Conservation (phyloP, 495 filamentous ascomycete genomes). For the Ascobolus immersus region DNA sequence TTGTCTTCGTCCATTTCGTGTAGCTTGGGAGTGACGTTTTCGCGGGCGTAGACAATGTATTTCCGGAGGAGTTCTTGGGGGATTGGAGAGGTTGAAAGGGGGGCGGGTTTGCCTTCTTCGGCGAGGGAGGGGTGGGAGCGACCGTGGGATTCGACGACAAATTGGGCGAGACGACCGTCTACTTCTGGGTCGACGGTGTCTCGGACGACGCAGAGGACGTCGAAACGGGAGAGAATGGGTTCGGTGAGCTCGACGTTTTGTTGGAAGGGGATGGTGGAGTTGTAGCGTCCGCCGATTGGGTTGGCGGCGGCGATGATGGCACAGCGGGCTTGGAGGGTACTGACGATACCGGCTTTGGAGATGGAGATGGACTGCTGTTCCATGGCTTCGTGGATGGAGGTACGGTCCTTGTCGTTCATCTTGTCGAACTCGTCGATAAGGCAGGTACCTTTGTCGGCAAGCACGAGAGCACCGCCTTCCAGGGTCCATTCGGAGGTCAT, state of each 20-base stretch:
- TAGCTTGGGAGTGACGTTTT: conserved; percentile 71
- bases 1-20: conserved; percentile 98
- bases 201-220: conserved; percentile 89
- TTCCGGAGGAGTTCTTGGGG: conserved; percentile 81
- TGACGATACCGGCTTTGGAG: conserved; percentile 96
- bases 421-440: conserved; percentile 99
- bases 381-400: conserved; percentile 98
- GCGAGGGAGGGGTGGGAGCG: conserved; percentile 45
- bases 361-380: conserved; percentile 99
- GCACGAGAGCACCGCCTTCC: conserved; percentile 84
- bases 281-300: conserved; percentile 88
- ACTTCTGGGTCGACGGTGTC: conserved; percentile 93
- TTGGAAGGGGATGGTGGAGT: conserved; percentile 79
- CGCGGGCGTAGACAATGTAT: conserved; percentile 89
- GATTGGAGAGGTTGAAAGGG: conserved; percentile 23
- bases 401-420: conserved; percentile 98
- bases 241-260: conserved; percentile 94
- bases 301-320: conserved; percentile 94
- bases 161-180: conserved; percentile 80
- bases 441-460: conserved; percentile 87
- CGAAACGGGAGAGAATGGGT: conserved; percentile 93
- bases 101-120: conserved; percentile 1
- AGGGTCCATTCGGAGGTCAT: conserved; percentile 94
- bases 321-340: conserved; percentile 90
- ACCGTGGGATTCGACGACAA: conserved; percentile 81